Percentiles rank a stretch among this genome's conserved stretches.
Evolutionary conservation across 805 yeast genomes (phyloP).

Genomic region (Monosporozyma yasuniensis): DNA sequence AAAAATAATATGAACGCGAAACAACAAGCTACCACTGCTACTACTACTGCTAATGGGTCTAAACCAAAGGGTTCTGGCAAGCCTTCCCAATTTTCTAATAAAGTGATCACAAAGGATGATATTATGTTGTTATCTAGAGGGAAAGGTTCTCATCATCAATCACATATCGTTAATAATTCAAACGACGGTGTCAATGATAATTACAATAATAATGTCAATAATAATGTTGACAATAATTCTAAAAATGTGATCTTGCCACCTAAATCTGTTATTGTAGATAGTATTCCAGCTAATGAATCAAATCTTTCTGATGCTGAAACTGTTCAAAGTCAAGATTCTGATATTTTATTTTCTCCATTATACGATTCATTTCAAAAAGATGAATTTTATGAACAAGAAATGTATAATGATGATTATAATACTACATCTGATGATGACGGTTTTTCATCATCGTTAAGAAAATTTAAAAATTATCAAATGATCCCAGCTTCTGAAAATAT

Average conservation of each 20-base stretch:
- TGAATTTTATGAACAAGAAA: conserved; percentile 15
- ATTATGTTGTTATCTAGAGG: conserved; percentile 17
- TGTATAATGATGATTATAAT: conserved; percentile 8
- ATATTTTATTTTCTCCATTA: conserved; percentile 23
- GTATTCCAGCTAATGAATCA: conserved; percentile 6
- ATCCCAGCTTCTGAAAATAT: background rate
- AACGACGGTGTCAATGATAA: background rate
- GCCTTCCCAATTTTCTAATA: conserved; percentile 13
- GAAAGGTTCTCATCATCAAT: conserved; percentile 1
- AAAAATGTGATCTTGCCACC: background rate
- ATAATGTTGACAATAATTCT: background rate
- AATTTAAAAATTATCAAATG: conserved; percentile 4
- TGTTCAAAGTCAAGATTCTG: conserved; percentile 11
- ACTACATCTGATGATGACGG: background rate
- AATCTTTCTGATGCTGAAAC: conserved; percentile 8
- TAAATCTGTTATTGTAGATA: conserved; percentile 7
- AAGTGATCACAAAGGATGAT: conserved; percentile 22
- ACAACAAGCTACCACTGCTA: background rate
- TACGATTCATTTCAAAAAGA: conserved; percentile 7
- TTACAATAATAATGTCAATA: background rate
- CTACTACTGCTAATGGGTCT: background rate
- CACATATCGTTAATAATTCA: background rate
- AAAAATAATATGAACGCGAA: background rate
- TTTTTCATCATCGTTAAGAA: background rate
- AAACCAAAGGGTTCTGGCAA: background rate